Conservation (phyloP, 257 asterid genomes). For the Gentiana macrophylla region DNA sequence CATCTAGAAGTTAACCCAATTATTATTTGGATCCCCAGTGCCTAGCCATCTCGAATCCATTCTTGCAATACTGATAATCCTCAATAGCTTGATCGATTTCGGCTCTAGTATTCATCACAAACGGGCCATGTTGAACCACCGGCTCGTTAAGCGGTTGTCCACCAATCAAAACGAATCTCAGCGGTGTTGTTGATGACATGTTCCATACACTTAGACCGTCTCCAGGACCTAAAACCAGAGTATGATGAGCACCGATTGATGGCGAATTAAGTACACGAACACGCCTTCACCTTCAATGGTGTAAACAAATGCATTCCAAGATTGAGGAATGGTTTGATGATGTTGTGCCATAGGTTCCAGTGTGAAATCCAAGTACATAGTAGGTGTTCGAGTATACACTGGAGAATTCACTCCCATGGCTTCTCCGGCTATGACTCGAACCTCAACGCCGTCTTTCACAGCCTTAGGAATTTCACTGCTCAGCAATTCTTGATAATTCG, state of each 20-base stretch:
- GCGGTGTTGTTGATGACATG: constrained; percentile 31
- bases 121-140: constrained; percentile 83
- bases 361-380: constrained; percentile 82
- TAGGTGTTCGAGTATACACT: constrained; percentile 73
- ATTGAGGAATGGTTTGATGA: constrained; percentile 58
- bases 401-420: constrained; percentile 84
- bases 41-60: constrained; percentile 86
- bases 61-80: constrained; percentile 59
- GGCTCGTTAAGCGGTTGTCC: constrained; percentile 89
- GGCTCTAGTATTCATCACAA: constrained; percentile 91
- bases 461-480: constrained; percentile 51
- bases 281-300: constrained; percentile 71
- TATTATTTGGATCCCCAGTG: constrained; percentile 55
- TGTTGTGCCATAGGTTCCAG: constrained; percentile 39
- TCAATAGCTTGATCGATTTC: constrained; percentile 70
- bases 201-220: constrained; percentile 88
- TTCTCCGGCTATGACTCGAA: constrained; percentile 79
- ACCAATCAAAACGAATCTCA: constrained; percentile 63
- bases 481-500: constrained; percentile 73
- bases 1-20: too few species aligned
- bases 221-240: constrained; percentile 73
- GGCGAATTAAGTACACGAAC: constrained; percentile 31
- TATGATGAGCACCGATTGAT: constrained; percentile 49
- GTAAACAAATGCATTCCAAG: constrained; percentile 78
- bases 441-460: constrained; percentile 64